phyloP scores from a whole-genome alignment of 31 red algal genomes.

The Odonthalia washingtoniensis region DNA sequence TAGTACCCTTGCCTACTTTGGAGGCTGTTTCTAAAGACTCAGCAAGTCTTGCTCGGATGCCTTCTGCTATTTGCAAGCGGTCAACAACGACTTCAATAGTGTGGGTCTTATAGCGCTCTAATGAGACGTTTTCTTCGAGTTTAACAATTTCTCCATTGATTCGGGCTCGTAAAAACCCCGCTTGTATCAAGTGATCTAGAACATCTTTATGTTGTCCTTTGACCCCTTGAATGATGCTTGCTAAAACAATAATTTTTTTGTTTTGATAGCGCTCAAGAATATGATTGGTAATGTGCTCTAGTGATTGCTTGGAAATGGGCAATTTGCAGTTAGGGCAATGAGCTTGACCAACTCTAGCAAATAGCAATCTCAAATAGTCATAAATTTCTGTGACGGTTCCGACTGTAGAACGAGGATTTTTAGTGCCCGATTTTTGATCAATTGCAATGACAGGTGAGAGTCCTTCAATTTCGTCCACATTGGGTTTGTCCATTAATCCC shows the following conservation, averaged over 20 bases:
- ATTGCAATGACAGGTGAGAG: conserved; percentile 44
- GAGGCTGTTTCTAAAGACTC: conserved; percentile 25
- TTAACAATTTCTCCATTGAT: conserved; percentile 30
- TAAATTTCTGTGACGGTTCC: conserved; percentile 35
- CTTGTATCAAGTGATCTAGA: conserved; percentile 2
- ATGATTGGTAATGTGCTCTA: conserved; percentile 14
- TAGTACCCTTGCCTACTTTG: conserved; percentile 6
- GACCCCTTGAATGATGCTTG: neutral
- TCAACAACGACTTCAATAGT: conserved; percentile 38
- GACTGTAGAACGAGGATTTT: conserved; percentile 46
- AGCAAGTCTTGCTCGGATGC: neutral
- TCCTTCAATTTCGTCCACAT: conserved; percentile 46
- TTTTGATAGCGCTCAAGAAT: neutral
- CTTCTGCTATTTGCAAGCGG: neutral
- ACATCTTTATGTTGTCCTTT: conserved; percentile 9
- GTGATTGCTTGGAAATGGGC: conserved; percentile 5
- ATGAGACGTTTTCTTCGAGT: neutral
- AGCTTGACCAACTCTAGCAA: conserved; percentile 15
- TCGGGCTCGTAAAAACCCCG: conserved; percentile 4
- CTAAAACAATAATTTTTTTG: conserved; percentile 10
- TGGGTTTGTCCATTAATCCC: conserved; percentile 18
- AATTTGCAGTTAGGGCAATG: neutral
- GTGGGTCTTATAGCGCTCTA: conserved; percentile 34
- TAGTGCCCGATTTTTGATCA: conserved; percentile 19
- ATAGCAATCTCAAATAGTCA: conserved; percentile 39